Evolutionary conservation across 441 rosid species (phyloP), one percentile per base, ranked within the genome.

Genomic region (Populus trichocarpa): DNA sequence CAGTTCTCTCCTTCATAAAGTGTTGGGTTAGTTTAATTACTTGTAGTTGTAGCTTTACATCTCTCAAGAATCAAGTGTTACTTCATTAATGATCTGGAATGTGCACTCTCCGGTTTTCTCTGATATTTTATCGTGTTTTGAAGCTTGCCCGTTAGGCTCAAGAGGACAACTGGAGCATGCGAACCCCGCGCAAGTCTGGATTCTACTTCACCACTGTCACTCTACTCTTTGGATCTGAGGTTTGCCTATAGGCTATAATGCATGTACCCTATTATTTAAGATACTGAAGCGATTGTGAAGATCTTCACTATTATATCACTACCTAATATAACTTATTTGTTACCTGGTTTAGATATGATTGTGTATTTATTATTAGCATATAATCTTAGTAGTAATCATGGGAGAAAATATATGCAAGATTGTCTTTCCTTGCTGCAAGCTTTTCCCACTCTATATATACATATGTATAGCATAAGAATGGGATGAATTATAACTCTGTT

Each of bases 101-200:
- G 42, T 38, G 42, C 42, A 2, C 42, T 38, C 42, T 38, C 42
- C 42, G 42, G 42, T 38, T 38, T 38, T 38, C 42, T 9, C 42
- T 70, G 30, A 53, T 53, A 26, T 57, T 38, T 46, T 59, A 68
- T 3, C 79, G 69, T 77, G 79, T 64, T 73, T 63, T 78, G 75
- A 85, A 92, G 97, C 97, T 72, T 92, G 97, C 68, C 95, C 95
- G 0, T 78, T 86, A 70, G 97, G 93, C 86, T 87, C 77, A 89
- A 92, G 74, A 72, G 63, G 63, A 4, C 84, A 63, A 86, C 92
- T 22, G 92, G 92, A 73, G 77, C 77, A 63, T 89, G 95, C 77
- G 92, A 92, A 77, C 97, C 11, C 13, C 10, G 40, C 97, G 97
- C 89, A 82, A 79, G 97, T 83, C 77, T 38, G 32, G n/a, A 69